Evolutionary conservation across 495 filamentous ascomycete genomes (phyloP).

Genomic region (Penicillium steckii): DNA sequence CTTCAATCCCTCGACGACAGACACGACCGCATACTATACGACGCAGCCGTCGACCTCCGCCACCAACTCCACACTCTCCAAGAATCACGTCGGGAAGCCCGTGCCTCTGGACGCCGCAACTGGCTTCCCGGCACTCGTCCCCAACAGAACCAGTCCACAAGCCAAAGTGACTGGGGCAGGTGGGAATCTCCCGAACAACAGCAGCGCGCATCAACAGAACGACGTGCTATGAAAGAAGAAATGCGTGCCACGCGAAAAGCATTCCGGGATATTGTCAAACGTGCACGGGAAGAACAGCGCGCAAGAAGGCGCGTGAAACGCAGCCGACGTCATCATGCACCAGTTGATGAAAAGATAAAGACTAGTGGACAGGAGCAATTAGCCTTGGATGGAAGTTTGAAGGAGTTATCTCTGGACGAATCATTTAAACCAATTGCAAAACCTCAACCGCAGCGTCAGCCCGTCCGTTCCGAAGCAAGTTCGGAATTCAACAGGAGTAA

Average conservation of each 20-base stretch:
- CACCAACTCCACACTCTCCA: slow-evolving; percentile 35
- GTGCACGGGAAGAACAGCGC: slow-evolving; percentile 41
- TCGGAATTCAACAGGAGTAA: slow-evolving; percentile 25
- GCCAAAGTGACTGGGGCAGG: slow-evolving; percentile 32
- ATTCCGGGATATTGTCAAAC: slow-evolving; percentile 39
- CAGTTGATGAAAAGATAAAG: slow-evolving; percentile 1
- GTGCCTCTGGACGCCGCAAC: slow-evolving; percentile 18
- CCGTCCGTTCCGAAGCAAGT: slow-evolving; percentile 14
- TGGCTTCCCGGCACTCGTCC: slow-evolving; percentile 28
- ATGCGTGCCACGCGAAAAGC: slow-evolving; percentile 37
- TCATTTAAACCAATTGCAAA: slow-evolving; percentile 5
- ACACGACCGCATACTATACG: slow-evolving; percentile 41
- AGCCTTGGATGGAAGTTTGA: slow-evolving; percentile 17
- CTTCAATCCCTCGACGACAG: slow-evolving; percentile 37
- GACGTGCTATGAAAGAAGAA: slow-evolving; percentile 39
- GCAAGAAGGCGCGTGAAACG: slow-evolving; percentile 26
- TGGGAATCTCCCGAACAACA: slow-evolving; percentile 43
- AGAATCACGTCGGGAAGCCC: slow-evolving; percentile 38
- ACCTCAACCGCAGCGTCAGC: neutral
- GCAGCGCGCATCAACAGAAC: slow-evolving; percentile 30
- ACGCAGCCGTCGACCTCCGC: slow-evolving; percentile 40
- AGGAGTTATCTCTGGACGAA: slow-evolving; percentile 21
- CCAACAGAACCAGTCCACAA: slow-evolving; percentile 6
- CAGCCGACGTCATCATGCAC: slow-evolving; percentile 24
- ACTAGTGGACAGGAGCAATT: neutral